A percentile compares a stretch with the other conserved stretches of the same genome.
Conservation (phyloP, 306 rosid genomes). For the Ziziphus jujuba region DNA sequence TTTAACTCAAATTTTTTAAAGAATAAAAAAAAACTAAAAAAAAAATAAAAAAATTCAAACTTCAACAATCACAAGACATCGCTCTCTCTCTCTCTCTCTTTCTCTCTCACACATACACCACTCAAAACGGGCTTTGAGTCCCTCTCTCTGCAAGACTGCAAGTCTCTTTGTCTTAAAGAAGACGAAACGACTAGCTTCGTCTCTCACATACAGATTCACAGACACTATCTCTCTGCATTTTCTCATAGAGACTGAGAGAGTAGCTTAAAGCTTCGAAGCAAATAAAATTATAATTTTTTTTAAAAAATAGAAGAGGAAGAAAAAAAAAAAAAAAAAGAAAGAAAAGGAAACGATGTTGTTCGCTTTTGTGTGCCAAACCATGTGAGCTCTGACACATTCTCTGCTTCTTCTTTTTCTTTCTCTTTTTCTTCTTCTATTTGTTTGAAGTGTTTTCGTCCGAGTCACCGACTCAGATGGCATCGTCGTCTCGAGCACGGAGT, state of each 20-base stretch:
- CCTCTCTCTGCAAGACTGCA: slow-evolving; percentile 46
- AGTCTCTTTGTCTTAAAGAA: slow-evolving; percentile 61
- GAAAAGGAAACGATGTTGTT: slow-evolving; percentile 38
- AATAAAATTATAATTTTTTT: background rate
- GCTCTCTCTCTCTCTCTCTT: slow-evolving; percentile 36
- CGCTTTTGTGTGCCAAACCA: slow-evolving; percentile 61
- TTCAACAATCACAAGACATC: slow-evolving; percentile 1
- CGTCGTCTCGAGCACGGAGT: slow-evolving; percentile 88
- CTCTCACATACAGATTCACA: slow-evolving; percentile 19
- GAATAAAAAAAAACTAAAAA: background rate
- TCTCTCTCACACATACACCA: no score
- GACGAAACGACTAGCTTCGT: slow-evolving; percentile 72
- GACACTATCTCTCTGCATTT: slow-evolving; percentile 4
- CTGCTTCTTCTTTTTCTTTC: slow-evolving; percentile 22
- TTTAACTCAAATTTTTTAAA: background rate
- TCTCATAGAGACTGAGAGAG: slow-evolving; percentile 16
- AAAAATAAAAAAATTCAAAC: slow-evolving; percentile 31
- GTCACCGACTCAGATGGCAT: slow-evolving; percentile 77
- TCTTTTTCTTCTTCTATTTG: slow-evolving; percentile 1
- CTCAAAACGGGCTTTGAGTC: slow-evolving; percentile 23
- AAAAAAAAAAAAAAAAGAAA: slow-evolving; percentile 15
- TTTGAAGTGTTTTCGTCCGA: slow-evolving; percentile 28
- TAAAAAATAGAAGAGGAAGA: background rate
- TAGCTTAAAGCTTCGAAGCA: slow-evolving; percentile 30
- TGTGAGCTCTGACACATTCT: slow-evolving; percentile 86